These are phyloP conservation scores for Trichosporon sp. DNA, from an alignment of 1,284 basidiomycete genomes.

Conservation along the genomic window DNA sequence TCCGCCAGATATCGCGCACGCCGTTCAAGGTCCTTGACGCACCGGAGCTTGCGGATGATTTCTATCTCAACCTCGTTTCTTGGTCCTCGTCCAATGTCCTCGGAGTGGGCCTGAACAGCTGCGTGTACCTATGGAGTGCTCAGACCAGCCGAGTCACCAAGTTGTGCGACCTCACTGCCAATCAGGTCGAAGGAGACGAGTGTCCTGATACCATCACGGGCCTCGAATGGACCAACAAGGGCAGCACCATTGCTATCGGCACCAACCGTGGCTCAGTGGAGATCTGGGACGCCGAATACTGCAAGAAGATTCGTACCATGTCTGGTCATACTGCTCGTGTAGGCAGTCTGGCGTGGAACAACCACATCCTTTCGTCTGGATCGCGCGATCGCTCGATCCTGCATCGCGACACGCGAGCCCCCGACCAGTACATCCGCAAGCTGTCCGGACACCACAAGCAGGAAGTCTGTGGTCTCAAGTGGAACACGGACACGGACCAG, in stretches of 20 bases:
- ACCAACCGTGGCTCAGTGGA: constrained; percentile 84
- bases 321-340: constrained; percentile 85
- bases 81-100: constrained; percentile 95
- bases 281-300: constrained; percentile 89
- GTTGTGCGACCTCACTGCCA: constrained; percentile 73
- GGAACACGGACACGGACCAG: constrained; percentile 74
- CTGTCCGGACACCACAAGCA: constrained; percentile 80
- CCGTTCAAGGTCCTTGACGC: constrained; percentile 98
- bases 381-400: constrained; percentile 88
- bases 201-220: constrained; percentile 72
- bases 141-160: constrained; percentile 89
- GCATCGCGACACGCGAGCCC: constrained; percentile 84
- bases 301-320: constrained; percentile 75
- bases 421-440: constrained; percentile 71
- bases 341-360: constrained; percentile 92
- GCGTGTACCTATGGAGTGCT: constrained; percentile 97
- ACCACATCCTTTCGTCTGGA: constrained; percentile 83
- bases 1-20: constrained; percentile 86
- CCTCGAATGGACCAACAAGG: constrained; percentile 89
- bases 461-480: constrained; percentile 94
- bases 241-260: constrained; percentile 86
- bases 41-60: constrained; percentile 94
- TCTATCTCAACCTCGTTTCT: constrained; percentile 96
- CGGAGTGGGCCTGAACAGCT: constrained; percentile 86
- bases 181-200: constrained; percentile 36